These are phyloP conservation scores for Odonthalia washingtoniensis DNA, from an alignment of 31 red algal species.

Conservation along the genomic window DNA sequence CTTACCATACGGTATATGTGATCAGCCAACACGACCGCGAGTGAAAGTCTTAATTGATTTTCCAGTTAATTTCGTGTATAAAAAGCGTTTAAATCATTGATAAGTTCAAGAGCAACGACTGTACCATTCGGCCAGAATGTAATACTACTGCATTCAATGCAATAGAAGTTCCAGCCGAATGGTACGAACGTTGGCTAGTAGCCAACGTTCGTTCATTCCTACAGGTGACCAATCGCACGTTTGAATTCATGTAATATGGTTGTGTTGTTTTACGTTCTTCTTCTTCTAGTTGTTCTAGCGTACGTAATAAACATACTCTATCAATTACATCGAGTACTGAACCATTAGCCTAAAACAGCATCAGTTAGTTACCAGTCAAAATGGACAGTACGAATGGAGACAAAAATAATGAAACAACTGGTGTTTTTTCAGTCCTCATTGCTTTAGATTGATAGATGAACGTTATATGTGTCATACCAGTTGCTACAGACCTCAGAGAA, in stretches of 20 bases:
- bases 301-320: constrained; percentile 39
- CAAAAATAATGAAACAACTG: constrained; percentile 60
- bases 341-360: constrained; percentile 73
- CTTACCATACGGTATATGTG: constrained; percentile 56
- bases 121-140: constrained; percentile 72
- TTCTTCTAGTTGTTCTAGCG: too few relatives aligned
- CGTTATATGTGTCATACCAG: constrained; percentile 63
- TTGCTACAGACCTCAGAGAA: constrained; percentile 58
- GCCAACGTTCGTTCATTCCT: too few relatives aligned
- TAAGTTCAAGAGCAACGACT: constrained; percentile 51
- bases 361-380: constrained; percentile 53
- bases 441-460: constrained; percentile 56
- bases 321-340: constrained; percentile 68
- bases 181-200: too few relatives aligned
- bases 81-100: constrained; percentile 54
- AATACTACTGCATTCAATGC: too few relatives aligned
- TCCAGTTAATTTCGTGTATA: constrained; percentile 55
- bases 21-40: constrained; percentile 67
- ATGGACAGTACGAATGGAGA: constrained; percentile 75
- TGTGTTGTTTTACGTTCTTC: too few relatives aligned
- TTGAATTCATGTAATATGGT: too few relatives aligned
- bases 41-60: constrained; percentile 57
- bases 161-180: too few relatives aligned
- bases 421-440: constrained; percentile 57
- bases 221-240: too few relatives aligned